phyloP scores from a whole-genome alignment of 768 basidiomycete genomes.

The Pholiota conissans region DNA sequence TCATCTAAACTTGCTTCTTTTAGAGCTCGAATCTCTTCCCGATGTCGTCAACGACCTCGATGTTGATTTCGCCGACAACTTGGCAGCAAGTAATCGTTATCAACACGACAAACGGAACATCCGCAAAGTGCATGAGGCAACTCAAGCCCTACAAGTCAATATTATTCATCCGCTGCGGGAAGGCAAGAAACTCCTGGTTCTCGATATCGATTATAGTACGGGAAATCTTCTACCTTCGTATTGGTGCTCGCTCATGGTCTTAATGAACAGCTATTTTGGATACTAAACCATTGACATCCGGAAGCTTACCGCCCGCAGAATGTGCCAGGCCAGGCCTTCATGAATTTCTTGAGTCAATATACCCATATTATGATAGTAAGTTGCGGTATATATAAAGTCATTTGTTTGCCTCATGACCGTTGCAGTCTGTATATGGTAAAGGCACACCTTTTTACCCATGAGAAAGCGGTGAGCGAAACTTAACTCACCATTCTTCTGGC shows the following conservation, averaged over 20 bases:
- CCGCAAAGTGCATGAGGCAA: slow-evolving; percentile 76
- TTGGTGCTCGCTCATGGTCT: slow-evolving; percentile 2
- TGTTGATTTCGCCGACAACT: slow-evolving; percentile 69
- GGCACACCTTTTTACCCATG: background rate
- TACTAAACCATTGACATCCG: slow-evolving; percentile 82
- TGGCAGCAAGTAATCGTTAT: slow-evolving; percentile 57
- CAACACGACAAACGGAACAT: slow-evolving; percentile 79
- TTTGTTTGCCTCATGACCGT: background rate
- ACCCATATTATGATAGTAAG: slow-evolving; percentile 79
- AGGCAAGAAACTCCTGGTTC: slow-evolving; percentile 79
- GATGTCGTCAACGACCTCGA: slow-evolving; percentile 83
- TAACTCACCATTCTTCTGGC: background rate
- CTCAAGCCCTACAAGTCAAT: slow-evolving; percentile 61
- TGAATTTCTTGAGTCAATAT: slow-evolving; percentile 78
- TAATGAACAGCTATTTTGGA: slow-evolving; percentile 71
- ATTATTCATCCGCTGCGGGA: slow-evolving; percentile 75
- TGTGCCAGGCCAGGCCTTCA: slow-evolving; percentile 85
- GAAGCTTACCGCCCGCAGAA: slow-evolving; percentile 75
- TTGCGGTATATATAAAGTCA: background rate
- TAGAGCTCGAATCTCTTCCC: slow-evolving; percentile 65
- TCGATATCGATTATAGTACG: slow-evolving; percentile 89
- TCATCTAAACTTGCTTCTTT: background rate
- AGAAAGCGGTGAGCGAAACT: background rate
- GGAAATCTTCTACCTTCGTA: background rate
- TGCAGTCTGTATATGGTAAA: slow-evolving; percentile 78